phyloP scores from a whole-genome alignment of 352 stramenopile genomes.

The Phytopythium montanum region DNA sequence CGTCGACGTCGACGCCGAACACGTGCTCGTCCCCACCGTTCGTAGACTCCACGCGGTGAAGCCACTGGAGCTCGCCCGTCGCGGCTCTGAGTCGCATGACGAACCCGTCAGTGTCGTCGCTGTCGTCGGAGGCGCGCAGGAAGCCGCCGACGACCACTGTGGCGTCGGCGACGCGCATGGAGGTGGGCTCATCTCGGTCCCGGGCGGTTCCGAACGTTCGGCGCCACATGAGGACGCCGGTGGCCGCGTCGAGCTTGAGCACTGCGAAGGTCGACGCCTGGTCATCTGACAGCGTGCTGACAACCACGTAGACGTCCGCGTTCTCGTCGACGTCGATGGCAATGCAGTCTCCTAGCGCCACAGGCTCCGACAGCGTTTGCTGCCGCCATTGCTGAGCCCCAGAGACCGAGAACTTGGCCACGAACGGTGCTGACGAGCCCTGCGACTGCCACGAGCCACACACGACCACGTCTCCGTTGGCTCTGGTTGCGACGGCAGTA shows the following conservation, averaged over 20 bases:
- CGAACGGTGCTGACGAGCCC: not conserved
- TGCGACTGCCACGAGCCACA: not conserved
- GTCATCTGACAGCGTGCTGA: not conserved
- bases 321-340: not conserved
- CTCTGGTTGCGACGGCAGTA: not conserved
- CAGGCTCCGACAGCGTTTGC: not conserved
- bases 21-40: constrained; percentile 13
- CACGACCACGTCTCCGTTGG: not conserved
- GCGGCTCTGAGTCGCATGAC: constrained; percentile 12
- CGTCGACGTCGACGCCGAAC: constrained; percentile 17
- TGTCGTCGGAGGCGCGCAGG: not conserved
- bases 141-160: constrained; percentile 6
- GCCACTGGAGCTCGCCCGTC: constrained; percentile 10
- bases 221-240: constrained; percentile 5
- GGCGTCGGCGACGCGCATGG: not conserved
- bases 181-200: constrained; percentile 1
- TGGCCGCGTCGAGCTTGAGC: constrained; percentile 2
- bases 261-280: not conserved
- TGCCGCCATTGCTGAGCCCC: not conserved
- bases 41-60: constrained; percentile 1
- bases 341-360: not conserved
- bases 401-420: not conserved
- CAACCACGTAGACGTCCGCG: not conserved
- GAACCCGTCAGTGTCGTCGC: constrained; percentile 9
- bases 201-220: constrained; percentile 1